Base-by-base conservation (phyloP, 805 yeast species). In the Metschnikowia bowlesiae region DNA sequence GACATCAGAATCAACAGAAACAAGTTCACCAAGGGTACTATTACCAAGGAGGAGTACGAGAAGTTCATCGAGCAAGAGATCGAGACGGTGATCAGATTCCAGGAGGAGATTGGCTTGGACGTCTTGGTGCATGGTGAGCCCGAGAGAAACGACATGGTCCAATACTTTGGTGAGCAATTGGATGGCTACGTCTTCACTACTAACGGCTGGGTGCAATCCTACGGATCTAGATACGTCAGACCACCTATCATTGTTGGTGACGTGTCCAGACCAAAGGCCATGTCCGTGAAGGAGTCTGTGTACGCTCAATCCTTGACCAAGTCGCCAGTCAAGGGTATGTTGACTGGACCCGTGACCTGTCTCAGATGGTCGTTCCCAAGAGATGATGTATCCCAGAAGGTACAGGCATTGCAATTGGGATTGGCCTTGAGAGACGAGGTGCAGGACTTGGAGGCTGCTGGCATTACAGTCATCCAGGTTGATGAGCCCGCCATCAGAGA, bases 281-380 rank as follows among this genome's bases (percentile, higher is more conserved):
- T 94, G 97, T 85, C 99, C 64, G 98, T 94, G 64, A 92, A 90
- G 83, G 99, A 94, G 83, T 91, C 97, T 57, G 96, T 94, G 69
- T 94, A 89, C 78, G 99, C 99, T 66, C 99, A 94, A 83, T 87
- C 96, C 58, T 77, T 94, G 72, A 90, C 97, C 68, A 76, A 83
- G 66, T 88, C 87, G 81, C 97, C 97, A 71, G 88, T 94, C 84
- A 94, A 94, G 84, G 99, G 99, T 89, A 94, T 94, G 99, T 86
- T 94, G 74, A 91, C 99, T 71, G 99, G 99, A 79, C 99, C 99
- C 74, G 94, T 94, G 67, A 94, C 99, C 71, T 89, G 96, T 79
- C 86, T 94, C 75, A 89, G 99, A 85, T 94, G 99, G 99, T 94
- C 99, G 65, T 94, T 94, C 97, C 99, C 99, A 81, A 89, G 99